A percentile compares a stretch with the other conserved stretches of the same genome.
These are phyloP conservation scores for Suillus paluster DNA, from an alignment of 768 basidiomycete species.

Conservation along the genomic window DNA sequence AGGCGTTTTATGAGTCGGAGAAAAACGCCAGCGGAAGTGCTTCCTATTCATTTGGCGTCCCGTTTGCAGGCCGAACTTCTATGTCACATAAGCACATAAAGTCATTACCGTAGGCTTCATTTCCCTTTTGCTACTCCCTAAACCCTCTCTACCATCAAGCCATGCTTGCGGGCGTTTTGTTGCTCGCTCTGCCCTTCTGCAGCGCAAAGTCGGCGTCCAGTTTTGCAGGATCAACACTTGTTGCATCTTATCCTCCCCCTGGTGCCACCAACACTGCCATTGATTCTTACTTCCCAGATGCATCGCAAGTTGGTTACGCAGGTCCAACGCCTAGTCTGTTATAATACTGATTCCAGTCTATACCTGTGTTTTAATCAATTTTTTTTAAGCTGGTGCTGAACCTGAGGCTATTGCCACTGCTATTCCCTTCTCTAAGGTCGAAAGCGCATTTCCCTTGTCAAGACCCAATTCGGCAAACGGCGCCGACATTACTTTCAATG, in stretches of 20 bases:
- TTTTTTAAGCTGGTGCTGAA: conserved; percentile 45
- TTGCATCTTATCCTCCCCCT: conserved; percentile 47
- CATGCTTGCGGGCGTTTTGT: conserved; percentile 8
- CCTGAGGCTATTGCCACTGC: conserved; percentile 47
- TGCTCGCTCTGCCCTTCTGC: conserved; percentile 14
- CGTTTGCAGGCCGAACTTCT: neutral
- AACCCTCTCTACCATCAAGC: too few relatives aligned
- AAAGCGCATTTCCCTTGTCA: conserved; percentile 46
- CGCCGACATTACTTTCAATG: conserved; percentile 43
- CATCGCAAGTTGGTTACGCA: conserved; percentile 46
- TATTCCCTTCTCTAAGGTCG: conserved; percentile 40
- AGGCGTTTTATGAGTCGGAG: too few relatives aligned
- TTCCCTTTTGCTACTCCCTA: neutral
- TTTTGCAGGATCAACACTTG: conserved; percentile 47
- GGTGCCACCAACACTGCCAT: conserved; percentile 39
- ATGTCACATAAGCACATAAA: neutral
- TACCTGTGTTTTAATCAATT: neutral
- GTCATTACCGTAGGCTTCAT: neutral
- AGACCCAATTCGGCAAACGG: conserved; percentile 41
- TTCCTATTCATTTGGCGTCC: too few relatives aligned
- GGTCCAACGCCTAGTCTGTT: conserved; percentile 53
- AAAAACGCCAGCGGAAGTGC: too few relatives aligned
- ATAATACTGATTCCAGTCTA: neutral
- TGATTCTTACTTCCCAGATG: conserved; percentile 46
- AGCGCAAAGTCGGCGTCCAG: conserved; percentile 32